Percentiles rank a stretch among this genome's conserved stretches.
These are phyloP conservation scores for Penicillium mononematosum DNA, from an alignment of 495 filamentous ascomycete species.

Conservation along the genomic window DNA sequence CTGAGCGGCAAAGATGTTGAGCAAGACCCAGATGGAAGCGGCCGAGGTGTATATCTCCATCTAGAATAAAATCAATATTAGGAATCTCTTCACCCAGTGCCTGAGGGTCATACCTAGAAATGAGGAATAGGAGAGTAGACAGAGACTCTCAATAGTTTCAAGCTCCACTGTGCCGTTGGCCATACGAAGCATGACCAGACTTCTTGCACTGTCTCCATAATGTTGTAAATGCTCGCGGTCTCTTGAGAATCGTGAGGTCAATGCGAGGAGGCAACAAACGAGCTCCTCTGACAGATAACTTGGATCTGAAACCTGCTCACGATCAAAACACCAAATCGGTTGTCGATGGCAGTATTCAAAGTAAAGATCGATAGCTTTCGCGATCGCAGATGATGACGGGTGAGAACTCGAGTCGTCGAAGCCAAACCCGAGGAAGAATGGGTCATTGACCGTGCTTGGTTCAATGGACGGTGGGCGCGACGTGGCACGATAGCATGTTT, in stretches of 20 bases:
- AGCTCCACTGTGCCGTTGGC: conserved; percentile 47
- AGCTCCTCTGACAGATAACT: conserved; percentile 42
- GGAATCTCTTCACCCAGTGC: neutral
- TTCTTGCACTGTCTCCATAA: conserved; percentile 43
- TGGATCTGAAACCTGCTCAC: conserved; percentile 41
- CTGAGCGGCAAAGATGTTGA: conserved; percentile 45
- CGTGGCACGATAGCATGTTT: conserved; percentile 19
- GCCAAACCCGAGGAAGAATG: conserved; percentile 31
- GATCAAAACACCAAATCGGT: conserved; percentile 50
- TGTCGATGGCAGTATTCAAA: conserved; percentile 49
- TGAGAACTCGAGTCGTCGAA: conserved; percentile 33
- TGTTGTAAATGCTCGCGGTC: conserved; percentile 39
- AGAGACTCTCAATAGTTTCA: conserved; percentile 46
- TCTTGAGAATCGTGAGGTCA: conserved; percentile 43
- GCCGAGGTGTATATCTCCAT: conserved; percentile 41
- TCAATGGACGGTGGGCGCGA: conserved; percentile 26
- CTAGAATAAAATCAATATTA: conserved; percentile 22
- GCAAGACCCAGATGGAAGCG: conserved; percentile 45
- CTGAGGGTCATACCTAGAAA: conserved; percentile 36
- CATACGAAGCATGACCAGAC: conserved; percentile 47
- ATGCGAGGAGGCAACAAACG: conserved; percentile 41
- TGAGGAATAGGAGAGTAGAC: conserved; percentile 43
- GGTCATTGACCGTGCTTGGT: conserved; percentile 22
- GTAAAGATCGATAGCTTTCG: conserved; percentile 41
- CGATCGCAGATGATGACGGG: conserved; percentile 28